phyloP scores from a whole-genome alignment of 2,329 filamentous ascomycete genomes.

The Geosmithia flava region DNA sequence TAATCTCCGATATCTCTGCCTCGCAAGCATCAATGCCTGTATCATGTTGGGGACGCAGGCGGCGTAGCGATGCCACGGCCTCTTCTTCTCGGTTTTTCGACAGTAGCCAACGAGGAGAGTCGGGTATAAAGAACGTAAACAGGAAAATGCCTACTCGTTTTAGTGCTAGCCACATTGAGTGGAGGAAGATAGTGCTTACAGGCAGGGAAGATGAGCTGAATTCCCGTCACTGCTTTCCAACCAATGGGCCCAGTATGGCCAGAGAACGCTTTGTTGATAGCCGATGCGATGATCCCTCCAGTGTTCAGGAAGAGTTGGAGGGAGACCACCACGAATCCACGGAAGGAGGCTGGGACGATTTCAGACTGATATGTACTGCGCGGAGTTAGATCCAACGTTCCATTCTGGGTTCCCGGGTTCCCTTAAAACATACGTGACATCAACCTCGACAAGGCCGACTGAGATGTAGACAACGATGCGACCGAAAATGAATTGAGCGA shows the following conservation, averaged over 20 bases:
- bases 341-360: not conserved
- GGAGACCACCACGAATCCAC: not conserved
- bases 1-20: not conserved
- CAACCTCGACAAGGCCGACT: conserved; percentile 8
- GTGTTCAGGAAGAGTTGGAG: not conserved
- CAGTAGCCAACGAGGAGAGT: conserved; percentile 15
- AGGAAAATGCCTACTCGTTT: conserved; percentile 2
- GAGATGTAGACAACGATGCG: conserved; percentile 8
- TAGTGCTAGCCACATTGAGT: not conserved
- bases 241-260: not conserved
- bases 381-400: not conserved
- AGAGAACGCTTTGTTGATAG: not conserved
- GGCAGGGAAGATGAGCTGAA: not conserved
- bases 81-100: conserved; percentile 6
- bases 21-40: conserved; percentile 3
- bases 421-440: conserved; percentile 1
- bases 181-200: not conserved
- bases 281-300: not conserved
- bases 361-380: conserved; percentile 1
- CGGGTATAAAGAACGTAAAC: conserved; percentile 6
- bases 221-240: not conserved
- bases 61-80: conserved; percentile 5
- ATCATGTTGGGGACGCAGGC: conserved; percentile 5
- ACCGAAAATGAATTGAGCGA: conserved; percentile 6
- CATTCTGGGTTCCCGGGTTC: not conserved